These are phyloP conservation scores for Trebouxia sp. DNA, from an alignment of 139 green algal genomes.

Conservation along the genomic window DNA sequence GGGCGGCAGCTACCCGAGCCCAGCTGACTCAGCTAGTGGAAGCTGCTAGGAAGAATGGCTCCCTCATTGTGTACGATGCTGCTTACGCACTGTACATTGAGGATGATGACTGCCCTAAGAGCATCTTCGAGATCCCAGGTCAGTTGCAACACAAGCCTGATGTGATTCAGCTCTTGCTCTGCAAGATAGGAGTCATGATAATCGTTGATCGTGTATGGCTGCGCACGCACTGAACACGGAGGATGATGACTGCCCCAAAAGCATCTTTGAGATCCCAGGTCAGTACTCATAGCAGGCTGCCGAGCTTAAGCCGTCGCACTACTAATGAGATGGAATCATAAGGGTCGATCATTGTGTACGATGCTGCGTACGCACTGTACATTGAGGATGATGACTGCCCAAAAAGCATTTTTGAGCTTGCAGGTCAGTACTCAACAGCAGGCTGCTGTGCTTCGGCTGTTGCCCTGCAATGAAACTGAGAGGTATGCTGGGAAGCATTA, in stretches of 20 bases:
- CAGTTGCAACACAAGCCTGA: too few relatives aligned
- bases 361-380: conserved; percentile 97
- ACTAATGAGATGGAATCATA: too few relatives aligned
- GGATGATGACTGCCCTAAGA: conserved; percentile 90
- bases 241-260: conserved; percentile 89
- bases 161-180: too few relatives aligned
- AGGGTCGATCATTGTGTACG: conserved; percentile 95
- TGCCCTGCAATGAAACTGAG: too few relatives aligned
- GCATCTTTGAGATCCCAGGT: conserved; percentile 96
- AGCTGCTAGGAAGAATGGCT: conserved; percentile 84
- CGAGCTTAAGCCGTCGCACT: too few relatives aligned
- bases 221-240: conserved; percentile 96
- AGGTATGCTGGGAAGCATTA: too few relatives aligned
- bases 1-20: conserved; percentile 86
- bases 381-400: conserved; percentile 92
- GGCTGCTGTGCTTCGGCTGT: too few relatives aligned
- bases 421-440: too few relatives aligned
- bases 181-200: too few relatives aligned
- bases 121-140: conserved; percentile 97
- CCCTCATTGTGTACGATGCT: conserved; percentile 96
- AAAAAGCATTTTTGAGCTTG: conserved; percentile 97
- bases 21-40: conserved; percentile 92
- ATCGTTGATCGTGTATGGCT: conserved; percentile 94
- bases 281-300: too few relatives aligned
- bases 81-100: conserved; percentile 97